Base-by-base conservation (phyloP, 805 yeast genomes). In the Myxozyma melibiosi region DNA sequence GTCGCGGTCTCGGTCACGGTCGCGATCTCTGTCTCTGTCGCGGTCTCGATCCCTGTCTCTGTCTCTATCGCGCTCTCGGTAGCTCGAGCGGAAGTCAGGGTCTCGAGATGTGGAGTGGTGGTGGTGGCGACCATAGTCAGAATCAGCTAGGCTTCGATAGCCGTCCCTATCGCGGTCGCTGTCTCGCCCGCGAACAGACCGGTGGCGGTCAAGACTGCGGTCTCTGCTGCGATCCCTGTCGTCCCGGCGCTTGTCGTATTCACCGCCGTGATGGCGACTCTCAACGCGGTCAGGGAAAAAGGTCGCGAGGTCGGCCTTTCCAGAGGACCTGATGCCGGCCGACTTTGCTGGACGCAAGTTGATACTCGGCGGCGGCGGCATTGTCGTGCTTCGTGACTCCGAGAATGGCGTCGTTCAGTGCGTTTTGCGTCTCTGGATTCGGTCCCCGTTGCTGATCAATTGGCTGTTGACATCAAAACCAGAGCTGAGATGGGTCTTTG, bases 241-340 rank as follows among this genome's bases (percentile, higher is more conserved):
- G 16, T n/a, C 38, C 16, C 38, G 16, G 25, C 18, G 11, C 25
- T 37, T 31, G 33, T 22, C 8, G 39, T 38, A 27, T 28, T 44
- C 27, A n/a, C 16, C 16, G 41, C 37, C 18, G 35, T 37, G 7
- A 6, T 8, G 51, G 43, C 51, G 38, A 31, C 38, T 39, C 30
- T 28, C 53, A 18, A 49, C 46, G 8, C 64, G 52, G 52, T 61
- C 64, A 14, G 64, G 64, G 28, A 61, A 61, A 38, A 61, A 61
- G 14, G 64, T 44, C 24, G 62, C 61, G 24, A 61, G 53, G 28
- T 53, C 56, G 13, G 54, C 55, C 38, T 44, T 49, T n/a, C 56
- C 55, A 4, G 62, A 51, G 9, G 61, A 46, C 37, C 51, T 31
- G 13, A 40, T 13, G 40, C 31, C 39, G 28, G 40, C 50, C 40